Evolutionary conservation across 2,329 filamentous ascomycete species (phyloP).

Genomic region (Dendryphion nanum): DNA sequence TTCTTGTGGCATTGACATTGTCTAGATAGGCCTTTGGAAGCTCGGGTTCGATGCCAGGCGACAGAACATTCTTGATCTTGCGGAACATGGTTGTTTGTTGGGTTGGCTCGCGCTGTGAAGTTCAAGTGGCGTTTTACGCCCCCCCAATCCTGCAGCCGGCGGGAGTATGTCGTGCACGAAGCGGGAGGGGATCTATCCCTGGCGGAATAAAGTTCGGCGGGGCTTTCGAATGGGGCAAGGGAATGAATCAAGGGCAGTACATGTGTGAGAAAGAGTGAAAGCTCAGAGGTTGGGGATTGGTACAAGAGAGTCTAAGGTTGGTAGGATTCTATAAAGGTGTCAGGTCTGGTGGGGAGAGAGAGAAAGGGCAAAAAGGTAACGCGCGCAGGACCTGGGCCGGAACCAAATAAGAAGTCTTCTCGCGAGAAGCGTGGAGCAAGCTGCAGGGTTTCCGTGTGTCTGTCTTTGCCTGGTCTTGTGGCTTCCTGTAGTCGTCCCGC

Average conservation of each 20-base stretch:
- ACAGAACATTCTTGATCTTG: slow-evolving; percentile 25
- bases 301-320: background rate
- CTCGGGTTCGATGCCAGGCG: slow-evolving; percentile 23
- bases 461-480: slow-evolving; percentile 8
- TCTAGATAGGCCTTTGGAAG: slow-evolving; percentile 17
- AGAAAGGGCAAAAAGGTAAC: slow-evolving; percentile 1
- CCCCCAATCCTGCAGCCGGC: background rate
- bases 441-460: no score
- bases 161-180: no score
- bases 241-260: no score
- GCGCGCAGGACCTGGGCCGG: slow-evolving; percentile 8
- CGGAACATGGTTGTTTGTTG: slow-evolving; percentile 21
- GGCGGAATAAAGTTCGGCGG: no score
- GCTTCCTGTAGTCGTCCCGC: slow-evolving; percentile 6
- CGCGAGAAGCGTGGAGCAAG: no score
- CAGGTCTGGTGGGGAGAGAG: background rate
- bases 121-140: background rate
- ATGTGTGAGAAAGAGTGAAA: no score
- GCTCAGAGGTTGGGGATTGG: no score
- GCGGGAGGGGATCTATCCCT: no score
- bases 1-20: slow-evolving; percentile 16
- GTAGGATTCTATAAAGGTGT: slow-evolving; percentile 5
- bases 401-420: slow-evolving; percentile 15
- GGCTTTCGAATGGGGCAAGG: no score
- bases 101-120: background rate